phyloP scores from a whole-genome alignment of 192 early-diverging fungal genomes.

The Entomortierella parvispora region DNA sequence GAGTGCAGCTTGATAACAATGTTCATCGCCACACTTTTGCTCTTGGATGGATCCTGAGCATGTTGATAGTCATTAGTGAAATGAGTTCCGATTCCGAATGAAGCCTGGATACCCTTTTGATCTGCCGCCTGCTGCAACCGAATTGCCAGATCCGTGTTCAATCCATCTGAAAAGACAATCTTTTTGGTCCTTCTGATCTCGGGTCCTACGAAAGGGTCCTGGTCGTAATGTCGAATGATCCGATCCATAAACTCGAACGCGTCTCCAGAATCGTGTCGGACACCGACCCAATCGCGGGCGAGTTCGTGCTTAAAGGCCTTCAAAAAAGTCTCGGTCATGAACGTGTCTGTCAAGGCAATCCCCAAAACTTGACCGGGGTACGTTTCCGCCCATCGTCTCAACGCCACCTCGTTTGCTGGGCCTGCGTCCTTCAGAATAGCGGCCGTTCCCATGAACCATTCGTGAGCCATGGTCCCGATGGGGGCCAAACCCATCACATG shows the following conservation, averaged over 20 bases:
- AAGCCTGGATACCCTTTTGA: constrained; percentile 56
- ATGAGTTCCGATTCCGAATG: constrained; percentile 80
- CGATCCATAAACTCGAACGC: constrained; percentile 66
- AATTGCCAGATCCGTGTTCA: constrained; percentile 63
- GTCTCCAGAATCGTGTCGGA: constrained; percentile 83
- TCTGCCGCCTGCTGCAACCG: constrained; percentile 58
- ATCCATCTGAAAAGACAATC: constrained; percentile 78
- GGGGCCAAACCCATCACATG: constrained; percentile 55
- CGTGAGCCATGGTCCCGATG: constrained; percentile 70
- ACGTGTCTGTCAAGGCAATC: constrained; percentile 82
- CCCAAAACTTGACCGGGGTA: constrained; percentile 64
- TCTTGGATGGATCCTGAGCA: constrained; percentile 25
- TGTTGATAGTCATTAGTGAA: constrained; percentile 77
- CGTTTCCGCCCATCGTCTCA: constrained; percentile 67
- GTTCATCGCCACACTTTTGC: constrained; percentile 62
- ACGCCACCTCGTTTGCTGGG: constrained; percentile 67
- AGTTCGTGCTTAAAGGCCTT: constrained; percentile 64
- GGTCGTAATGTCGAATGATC: constrained; percentile 71
- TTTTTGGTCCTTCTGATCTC: constrained; percentile 57
- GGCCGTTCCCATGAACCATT: constrained; percentile 81
- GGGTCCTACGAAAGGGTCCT: constrained; percentile 55
- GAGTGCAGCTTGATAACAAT: constrained; percentile 80
- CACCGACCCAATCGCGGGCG: constrained; percentile 61
- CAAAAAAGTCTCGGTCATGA: constrained; percentile 72
- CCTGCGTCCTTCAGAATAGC: constrained; percentile 67